phyloP scores from a whole-genome alignment of 345 rosid genomes.

The Ceriops zippeliana region DNA sequence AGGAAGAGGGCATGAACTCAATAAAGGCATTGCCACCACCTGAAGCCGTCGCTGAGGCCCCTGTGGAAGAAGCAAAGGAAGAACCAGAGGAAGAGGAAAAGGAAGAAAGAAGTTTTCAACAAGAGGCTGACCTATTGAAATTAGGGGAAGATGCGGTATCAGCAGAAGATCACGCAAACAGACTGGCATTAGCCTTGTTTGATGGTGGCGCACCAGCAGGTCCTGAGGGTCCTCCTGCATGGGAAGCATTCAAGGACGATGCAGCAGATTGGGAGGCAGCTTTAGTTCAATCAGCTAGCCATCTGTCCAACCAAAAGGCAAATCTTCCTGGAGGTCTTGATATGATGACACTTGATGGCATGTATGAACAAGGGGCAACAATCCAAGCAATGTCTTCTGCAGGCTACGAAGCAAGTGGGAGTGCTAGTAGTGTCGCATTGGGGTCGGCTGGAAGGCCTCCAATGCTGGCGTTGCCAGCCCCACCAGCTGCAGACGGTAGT shows the following conservation, averaged over 20 bases:
- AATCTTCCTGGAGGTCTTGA: conserved; percentile 52
- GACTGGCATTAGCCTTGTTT: conserved; percentile 60
- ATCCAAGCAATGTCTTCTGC: conserved; percentile 25
- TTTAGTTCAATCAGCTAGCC: conserved; percentile 61
- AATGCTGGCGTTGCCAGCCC: conserved; percentile 50
- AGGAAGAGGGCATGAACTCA: conserved; percentile 44
- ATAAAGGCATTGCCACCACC: conserved; percentile 64
- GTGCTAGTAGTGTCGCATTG: conserved; percentile 61
- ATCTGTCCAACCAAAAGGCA: conserved; percentile 34
- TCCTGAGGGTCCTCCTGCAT: conserved; percentile 26
- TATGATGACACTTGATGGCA: conserved; percentile 44
- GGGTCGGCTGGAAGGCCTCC: conserved; percentile 48
- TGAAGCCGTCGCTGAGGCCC: conserved; percentile 30
- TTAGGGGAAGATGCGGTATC: conserved; percentile 40
- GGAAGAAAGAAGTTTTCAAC: conserved; percentile 9
- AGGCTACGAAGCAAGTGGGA: conserved; percentile 37
- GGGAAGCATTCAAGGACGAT: conserved; percentile 69
- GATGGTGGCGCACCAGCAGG: conserved; percentile 34
- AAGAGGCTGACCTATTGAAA: conserved; percentile 57
- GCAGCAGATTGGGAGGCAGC: conserved; percentile 71
- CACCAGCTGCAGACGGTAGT: conserved; percentile 16
- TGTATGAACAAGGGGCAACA: conserved; percentile 51
- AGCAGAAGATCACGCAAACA: conserved; percentile 40
- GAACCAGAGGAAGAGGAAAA: conserved; percentile 21
- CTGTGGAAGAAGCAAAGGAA: conserved; percentile 21